Base-by-base conservation (phyloP, 176 grass and related monocot genomes). In the Aechmea fasciata region DNA sequence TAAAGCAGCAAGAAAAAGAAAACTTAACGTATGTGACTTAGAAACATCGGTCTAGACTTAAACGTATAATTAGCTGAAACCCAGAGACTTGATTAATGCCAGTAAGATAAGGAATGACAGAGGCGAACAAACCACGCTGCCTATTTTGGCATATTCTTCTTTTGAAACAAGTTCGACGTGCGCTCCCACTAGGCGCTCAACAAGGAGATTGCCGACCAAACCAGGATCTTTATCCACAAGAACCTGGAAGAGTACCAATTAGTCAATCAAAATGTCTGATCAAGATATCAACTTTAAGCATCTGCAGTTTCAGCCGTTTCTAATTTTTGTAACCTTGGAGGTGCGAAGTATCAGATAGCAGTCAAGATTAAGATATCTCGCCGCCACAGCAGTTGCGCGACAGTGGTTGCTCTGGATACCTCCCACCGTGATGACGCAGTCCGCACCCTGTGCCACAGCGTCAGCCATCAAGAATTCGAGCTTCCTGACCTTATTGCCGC, bases 391-490 rank as follows among this genome's bases (percentile, higher is more conserved):
- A 4, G 94, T 93, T 3, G 94, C 89, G 11, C 89, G 89, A 52
- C 94, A 99, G 17, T 99, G 94, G 61, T 93, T 97, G 63, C 94
- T 97, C 71, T 97, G 89, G 24, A 97, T 93, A 63, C 94, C 94
- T 68, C 94, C 94, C 9, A 93, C 89, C 4, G 89, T 92, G 52
- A 97, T 92, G 67, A 97, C 17, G 2, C 94, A 93, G 25, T 99
- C 82, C 0, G 89, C 84, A 0, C 87, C 89, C 64, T 83, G 72
- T 0, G 82, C 70, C 2, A 88, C 66, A 0, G 86, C 94, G 49
- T 97, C 89, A 0, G 82, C 87, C 86, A 97, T 66, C 72, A 97
- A 78, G 71, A 97, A 97, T 65, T 97, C 93, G 11, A 97, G 78
- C 76, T 97, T 97, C 76, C 94, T 76, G 47, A 90, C 94, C 79